Percentiles rank a stretch among this genome's conserved stretches.
phyloP scores from a whole-genome alignment of 2,329 filamentous ascomycete genomes.

The Cadophora sp. region DNA sequence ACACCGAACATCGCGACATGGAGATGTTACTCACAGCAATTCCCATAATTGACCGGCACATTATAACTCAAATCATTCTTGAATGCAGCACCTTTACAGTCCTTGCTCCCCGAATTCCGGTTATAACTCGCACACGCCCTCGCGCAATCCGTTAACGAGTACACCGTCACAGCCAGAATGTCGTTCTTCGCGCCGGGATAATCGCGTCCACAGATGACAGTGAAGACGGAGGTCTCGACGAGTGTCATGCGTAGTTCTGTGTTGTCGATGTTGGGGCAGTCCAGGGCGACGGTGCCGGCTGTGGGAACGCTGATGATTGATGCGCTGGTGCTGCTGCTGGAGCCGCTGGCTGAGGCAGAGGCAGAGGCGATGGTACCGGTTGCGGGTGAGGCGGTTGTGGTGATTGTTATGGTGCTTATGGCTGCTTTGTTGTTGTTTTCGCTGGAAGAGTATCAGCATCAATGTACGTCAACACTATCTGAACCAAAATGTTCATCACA shows the following conservation, averaged over 20 bases:
- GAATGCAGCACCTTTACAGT: conserved; percentile 25
- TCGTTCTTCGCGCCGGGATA: conserved; percentile 14
- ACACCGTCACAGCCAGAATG: conserved; percentile 25
- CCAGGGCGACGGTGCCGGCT: not conserved
- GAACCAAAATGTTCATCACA: not conserved
- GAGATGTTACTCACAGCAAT: conserved; percentile 10
- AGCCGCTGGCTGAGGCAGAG: conserved; percentile 1
- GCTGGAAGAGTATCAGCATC: not conserved
- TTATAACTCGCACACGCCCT: conserved; percentile 30
- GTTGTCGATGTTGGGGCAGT: conserved; percentile 15
- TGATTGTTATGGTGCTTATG: conserved; percentile 1
- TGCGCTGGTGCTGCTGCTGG: conserved; percentile 21
- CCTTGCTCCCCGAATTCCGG: conserved; percentile 8
- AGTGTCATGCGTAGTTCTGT: conserved; percentile 16
- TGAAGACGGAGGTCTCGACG: conserved; percentile 19
- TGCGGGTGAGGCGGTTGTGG: conserved; percentile 8
- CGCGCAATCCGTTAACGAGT: conserved; percentile 25
- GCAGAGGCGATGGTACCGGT: not conserved
- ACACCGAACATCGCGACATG: not conserved
- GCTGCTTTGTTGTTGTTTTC: not conserved
- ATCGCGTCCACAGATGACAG: conserved; percentile 25
- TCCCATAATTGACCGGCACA: conserved; percentile 24
- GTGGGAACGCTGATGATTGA: conserved; percentile 12
- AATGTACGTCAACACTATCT: not conserved
- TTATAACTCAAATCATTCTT: conserved; percentile 17